A percentile compares a stretch with the other conserved stretches of the same genome.
Evolutionary conservation across 371 early-diverging fungal species (phyloP).

Genomic region (Mortierella sp.): DNA sequence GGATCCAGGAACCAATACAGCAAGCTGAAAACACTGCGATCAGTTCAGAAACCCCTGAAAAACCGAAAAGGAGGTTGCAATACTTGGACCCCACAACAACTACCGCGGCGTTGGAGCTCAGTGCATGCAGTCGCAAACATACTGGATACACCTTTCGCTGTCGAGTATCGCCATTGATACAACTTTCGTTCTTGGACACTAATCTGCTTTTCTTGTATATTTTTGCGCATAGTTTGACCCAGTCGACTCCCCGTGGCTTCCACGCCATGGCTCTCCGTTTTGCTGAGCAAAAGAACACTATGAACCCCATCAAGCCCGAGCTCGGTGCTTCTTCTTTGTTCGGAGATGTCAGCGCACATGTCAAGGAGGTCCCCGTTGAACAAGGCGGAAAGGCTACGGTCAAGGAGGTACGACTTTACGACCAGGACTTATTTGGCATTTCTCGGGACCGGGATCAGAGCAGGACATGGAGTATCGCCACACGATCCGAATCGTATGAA

Average conservation of each 20-base stretch:
- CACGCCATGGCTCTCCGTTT: slow-evolving; percentile 39
- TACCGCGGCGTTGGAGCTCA: neutral
- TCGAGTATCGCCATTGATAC: no score
- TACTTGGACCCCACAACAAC: neutral
- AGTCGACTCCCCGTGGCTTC: slow-evolving; percentile 45
- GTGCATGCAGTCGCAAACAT: neutral
- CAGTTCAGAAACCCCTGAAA: neutral
- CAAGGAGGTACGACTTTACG: slow-evolving; percentile 60
- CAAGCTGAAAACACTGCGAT: no score
- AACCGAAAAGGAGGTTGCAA: neutral
- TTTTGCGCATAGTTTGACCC: slow-evolving; percentile 22
- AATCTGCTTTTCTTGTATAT: neutral
- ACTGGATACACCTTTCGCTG: neutral
- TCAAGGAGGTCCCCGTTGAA: slow-evolving; percentile 59
- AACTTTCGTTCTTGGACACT: neutral
- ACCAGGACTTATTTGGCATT: neutral
- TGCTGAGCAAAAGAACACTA: slow-evolving; percentile 41
- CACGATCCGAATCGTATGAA: neutral
- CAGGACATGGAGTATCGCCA: neutral
- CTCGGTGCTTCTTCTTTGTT: slow-evolving; percentile 72
- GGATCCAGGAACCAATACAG: neutral
- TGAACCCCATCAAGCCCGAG: slow-evolving; percentile 59
- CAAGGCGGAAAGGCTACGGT: slow-evolving; percentile 57
- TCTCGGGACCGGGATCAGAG: neutral
- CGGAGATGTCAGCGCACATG: slow-evolving; percentile 63